Evolutionary conservation across 2,329 filamentous ascomycete genomes (phyloP).

Genomic region (Ophiostoma angusticollis): DNA sequence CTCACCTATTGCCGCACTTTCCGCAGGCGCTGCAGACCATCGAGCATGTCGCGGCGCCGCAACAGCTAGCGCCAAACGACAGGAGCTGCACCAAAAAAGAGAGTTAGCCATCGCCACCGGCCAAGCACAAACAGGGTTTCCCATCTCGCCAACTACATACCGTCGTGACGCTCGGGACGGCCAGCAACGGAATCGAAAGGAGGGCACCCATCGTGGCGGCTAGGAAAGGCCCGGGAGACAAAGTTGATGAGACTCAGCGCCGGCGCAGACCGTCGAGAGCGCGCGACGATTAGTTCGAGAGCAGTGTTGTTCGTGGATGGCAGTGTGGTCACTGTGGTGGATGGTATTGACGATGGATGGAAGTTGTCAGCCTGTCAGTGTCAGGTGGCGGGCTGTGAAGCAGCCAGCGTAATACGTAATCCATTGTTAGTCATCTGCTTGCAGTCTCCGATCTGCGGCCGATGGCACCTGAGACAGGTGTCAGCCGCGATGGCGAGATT

Average conservation of each 20-base stretch:
- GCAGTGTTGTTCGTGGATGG: too few relatives aligned
- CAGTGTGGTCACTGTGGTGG: too few relatives aligned
- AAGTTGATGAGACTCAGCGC: too few relatives aligned
- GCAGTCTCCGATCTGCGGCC: background rate
- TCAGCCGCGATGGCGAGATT: constrained; percentile 1
- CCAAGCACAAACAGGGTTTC: too few relatives aligned
- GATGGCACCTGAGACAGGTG: constrained; percentile 2
- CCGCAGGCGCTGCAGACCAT: constrained; percentile 92
- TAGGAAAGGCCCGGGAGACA: background rate
- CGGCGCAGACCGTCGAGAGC: too few relatives aligned
- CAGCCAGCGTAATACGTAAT: too few relatives aligned
- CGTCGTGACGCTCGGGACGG: constrained; percentile 71
- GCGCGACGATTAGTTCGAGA: too few relatives aligned
- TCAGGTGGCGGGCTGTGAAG: too few relatives aligned
- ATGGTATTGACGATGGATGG: too few relatives aligned
- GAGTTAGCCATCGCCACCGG: background rate
- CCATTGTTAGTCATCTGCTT: too few relatives aligned
- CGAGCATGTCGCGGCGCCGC: constrained; percentile 90
- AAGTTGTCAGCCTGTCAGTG: too few relatives aligned
- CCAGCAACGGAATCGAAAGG: constrained; percentile 79
- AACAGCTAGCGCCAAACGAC: constrained; percentile 62
- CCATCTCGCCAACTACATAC: too few relatives aligned
- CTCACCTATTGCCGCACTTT: constrained; percentile 87
- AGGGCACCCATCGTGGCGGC: constrained; percentile 67
- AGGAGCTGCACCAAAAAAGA: constrained; percentile 2